Base-by-base conservation (phyloP, 176 grass and related monocot genomes). In the Carex littledalei region DNA sequence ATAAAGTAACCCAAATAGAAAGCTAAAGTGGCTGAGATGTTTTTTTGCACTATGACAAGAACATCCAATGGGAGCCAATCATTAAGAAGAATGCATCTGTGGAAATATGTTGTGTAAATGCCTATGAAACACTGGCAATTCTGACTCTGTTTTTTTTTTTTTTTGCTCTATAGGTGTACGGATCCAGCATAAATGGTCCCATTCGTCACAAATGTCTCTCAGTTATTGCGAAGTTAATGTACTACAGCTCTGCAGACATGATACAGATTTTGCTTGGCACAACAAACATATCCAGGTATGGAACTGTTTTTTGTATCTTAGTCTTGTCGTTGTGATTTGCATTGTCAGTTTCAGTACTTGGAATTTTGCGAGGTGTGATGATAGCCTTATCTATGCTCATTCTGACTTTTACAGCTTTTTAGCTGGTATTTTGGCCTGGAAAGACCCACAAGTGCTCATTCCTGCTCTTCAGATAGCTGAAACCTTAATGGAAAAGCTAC, bases 391-490 rank as follows among this genome's bases (percentile, higher is more conserved):
- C 17, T 82, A 64, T 65, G 31, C 18, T 63, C 21, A 65, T 16
- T 82, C 20, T 14, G 6, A 81, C 35, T 50, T 31, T 82, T 86
- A 62, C 88, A 97, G 94, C 85, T 97, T 97, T 77, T 86, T 97
- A 84, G 94, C 94, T 79, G 92, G 92, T 71, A 97, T 94, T 84
- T 85, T 97, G 72, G 85, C 94, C 49, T 97, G 88, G 90, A 97
- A 97, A 86, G 94, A 97, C 82, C 92, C 90, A 75, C 92, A 91
- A 70, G 86, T 94, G 54, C 79, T 97, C 67, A 91, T 97, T 35
- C 94, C 94, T 85, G 86, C 94, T 86, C 86, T 97, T 83, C 90
- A 97, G 77, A 94, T 94, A 87, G 90, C 94, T 43, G 92, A 97
- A 76, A 89, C 89, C 86, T 69, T 97, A 45, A 97, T 97, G 92